Percentiles rank a stretch among this genome's conserved stretches.
Evolutionary conservation across 345 rosid genomes (phyloP).

Genomic region (Eucalyptus polyanthemos): DNA sequence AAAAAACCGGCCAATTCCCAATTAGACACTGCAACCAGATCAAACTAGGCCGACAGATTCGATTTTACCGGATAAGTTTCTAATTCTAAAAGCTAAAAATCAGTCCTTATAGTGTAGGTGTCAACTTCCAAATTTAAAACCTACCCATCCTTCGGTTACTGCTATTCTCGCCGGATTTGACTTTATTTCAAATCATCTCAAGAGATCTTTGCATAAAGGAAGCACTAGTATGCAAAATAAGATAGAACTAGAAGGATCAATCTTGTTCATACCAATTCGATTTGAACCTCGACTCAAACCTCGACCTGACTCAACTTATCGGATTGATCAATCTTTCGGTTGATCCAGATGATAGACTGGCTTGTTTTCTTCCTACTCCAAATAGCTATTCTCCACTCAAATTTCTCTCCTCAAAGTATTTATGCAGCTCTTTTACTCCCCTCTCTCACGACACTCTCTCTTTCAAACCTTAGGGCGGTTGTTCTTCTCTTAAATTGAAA

Average conservation of each 20-base stretch:
- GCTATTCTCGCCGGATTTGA: background rate
- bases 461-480: background rate
- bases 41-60: background rate
- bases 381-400: background rate
- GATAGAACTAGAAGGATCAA: background rate
- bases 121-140: background rate
- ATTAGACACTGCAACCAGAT: fast-evolving
- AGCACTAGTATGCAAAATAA: background rate
- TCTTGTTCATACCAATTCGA: background rate
- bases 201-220: background rate
- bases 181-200: background rate
- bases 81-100: background rate
- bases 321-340: background rate
- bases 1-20: background rate
- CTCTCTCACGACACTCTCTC: background rate
- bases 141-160: background rate
- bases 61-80: background rate
- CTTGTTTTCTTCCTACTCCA: background rate
- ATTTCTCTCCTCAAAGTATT: background rate
- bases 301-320: background rate
- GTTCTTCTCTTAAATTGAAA: background rate
- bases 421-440: background rate
- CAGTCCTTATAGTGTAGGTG: background rate
- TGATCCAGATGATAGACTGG: background rate
- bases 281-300: background rate